Base-by-base conservation (phyloP, 1,284 basidiomycete species). In the Phellopilus nigrolimitatus region DNA sequence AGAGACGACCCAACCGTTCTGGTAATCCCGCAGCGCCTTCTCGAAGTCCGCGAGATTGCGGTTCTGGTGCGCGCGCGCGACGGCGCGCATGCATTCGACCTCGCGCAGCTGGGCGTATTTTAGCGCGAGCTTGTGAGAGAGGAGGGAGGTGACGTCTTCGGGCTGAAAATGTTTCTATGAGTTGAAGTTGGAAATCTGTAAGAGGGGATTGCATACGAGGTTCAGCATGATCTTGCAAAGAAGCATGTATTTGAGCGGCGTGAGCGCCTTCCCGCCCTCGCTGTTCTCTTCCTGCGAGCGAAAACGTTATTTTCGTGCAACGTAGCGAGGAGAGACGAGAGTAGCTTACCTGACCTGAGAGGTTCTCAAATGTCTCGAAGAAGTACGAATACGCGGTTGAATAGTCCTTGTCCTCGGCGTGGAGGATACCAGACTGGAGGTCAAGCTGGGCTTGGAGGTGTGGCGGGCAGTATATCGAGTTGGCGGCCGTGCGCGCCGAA, bases 211-310 rank as follows among this genome's bases (percentile, higher is more conserved):
- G 71, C 86, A 57, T 56, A 94, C 92, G 61, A 95, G 67, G 62
- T 94, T 94, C 61, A 98, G 76, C 95, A 99, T 99, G 64, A 98
- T 88, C 68, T 98, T 98, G 71, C 95, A 98, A 42, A 98, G 71
- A 10, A 98, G 75, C 94, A 98, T 97, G 70, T 98, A 98, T 70
- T 98, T 98, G 58, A 99, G 75, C 8, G 93, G 92, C 3, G 80
- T 79, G n/a, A 95, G 73, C 0, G 94, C 82, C 45, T 58, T 60
- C 22, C 55, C 53, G 15, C 54, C 58, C 31, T 56, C 60, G 59
- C 71, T 56, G 3, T 47, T 33, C 19, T 53, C 57, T 47, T 54
- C 48, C 45, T 56, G 40, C 28, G 17, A 17, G 21, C 31, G 10
- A 19, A 27, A 3, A 38, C 12, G 21, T 36, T 15, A 4, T 22